A percentile compares a stretch with the other conserved stretches of the same genome.
phyloP scores from a whole-genome alignment of 768 basidiomycete species.

The Termitomyces sp. region DNA sequence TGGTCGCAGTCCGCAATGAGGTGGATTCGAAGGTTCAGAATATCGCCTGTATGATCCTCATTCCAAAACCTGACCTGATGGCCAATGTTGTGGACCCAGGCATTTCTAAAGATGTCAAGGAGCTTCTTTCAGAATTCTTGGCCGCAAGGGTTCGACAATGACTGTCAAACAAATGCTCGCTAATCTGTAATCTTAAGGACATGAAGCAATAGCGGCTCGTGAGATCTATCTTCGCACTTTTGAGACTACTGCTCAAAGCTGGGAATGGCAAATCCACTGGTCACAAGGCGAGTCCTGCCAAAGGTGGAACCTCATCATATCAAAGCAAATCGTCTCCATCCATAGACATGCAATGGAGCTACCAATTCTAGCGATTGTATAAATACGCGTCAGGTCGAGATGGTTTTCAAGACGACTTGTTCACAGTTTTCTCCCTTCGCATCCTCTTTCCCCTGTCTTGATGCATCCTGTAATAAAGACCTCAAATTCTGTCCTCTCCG shows the following conservation, averaged over 20 bases:
- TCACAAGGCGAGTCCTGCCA: slow-evolving; percentile 23
- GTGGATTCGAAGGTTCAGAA: slow-evolving; percentile 10
- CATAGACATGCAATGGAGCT: slow-evolving; percentile 18
- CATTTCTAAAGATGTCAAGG: slow-evolving; percentile 25
- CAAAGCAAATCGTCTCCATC: slow-evolving; percentile 22
- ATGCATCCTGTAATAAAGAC: slow-evolving; percentile 4
- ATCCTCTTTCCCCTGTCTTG: background rate
- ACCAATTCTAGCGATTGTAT: slow-evolving; percentile 19
- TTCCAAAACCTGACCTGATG: slow-evolving; percentile 14
- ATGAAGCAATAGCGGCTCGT: slow-evolving; percentile 17
- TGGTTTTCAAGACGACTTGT: slow-evolving; percentile 4
- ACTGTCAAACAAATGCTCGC: slow-evolving; percentile 26
- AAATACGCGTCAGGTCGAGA: slow-evolving; percentile 17
- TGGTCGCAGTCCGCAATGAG: slow-evolving; percentile 18
- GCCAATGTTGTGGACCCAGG: no score
- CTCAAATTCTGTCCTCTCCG: background rate
- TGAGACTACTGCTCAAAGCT: slow-evolving; percentile 11
- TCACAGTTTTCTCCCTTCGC: background rate
- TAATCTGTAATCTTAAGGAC: slow-evolving; percentile 23
- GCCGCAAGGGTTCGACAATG: slow-evolving; percentile 14
- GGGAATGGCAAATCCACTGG: slow-evolving; percentile 13
- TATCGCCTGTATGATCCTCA: slow-evolving; percentile 8
- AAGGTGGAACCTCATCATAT: slow-evolving; percentile 19
- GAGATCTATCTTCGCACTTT: slow-evolving; percentile 21
- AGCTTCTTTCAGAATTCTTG: slow-evolving; percentile 18